Evolutionary conservation across 2,329 filamentous ascomycete genomes (phyloP), one percentile per base, ranked within the genome.

Genomic region (Beauveria asiatica): DNA sequence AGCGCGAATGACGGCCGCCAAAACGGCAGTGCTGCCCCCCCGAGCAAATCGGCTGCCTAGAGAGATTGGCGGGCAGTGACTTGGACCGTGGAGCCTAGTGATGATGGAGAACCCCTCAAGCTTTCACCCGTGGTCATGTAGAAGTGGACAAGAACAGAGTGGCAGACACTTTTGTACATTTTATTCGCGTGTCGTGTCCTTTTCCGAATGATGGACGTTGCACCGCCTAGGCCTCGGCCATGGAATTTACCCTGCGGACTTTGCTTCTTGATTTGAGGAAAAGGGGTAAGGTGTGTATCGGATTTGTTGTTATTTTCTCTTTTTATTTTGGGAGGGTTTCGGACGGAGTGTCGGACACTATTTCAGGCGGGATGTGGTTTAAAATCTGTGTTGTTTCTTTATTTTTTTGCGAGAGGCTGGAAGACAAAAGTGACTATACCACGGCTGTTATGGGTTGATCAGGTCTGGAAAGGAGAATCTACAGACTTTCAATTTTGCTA

Each of bases 1-100:
- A 84, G 85, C 70, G 86, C 83, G 65, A 79, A 76, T 60, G 84
- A 87, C 64, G 77, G 78, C 63, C 83, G 84, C 60, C 84, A 86
- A 74, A 87, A 87, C 66, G 84, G 84, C 62, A 76, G 78, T 19
- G 75, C 76, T 59, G 80, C 78, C 59, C 80, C 82, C 54, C 78
- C 77, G 37, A 84, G 73, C 78, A 85, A 85, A 75, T 85, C 82
- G 46, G 81, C 83, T 45, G 81, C 81, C 59, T 85, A 82, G 75
- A 66, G 55, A 21, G 52, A 57, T 58, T 59, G 57, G 33, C 7
- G 45, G 10, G 8, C 33, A 25, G 48, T 44, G 11, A n/a, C 23
- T 56, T 50, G 44, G 39, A 46, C 23, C 25, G n/a, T 41, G 25
- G 37, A 50, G 48, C 17, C 19, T 30, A 27, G 25, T 58, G 21